These are phyloP conservation scores for Remersonia thermophila DNA, from an alignment of 2,329 filamentous ascomycete species.

Conservation along the genomic window DNA sequence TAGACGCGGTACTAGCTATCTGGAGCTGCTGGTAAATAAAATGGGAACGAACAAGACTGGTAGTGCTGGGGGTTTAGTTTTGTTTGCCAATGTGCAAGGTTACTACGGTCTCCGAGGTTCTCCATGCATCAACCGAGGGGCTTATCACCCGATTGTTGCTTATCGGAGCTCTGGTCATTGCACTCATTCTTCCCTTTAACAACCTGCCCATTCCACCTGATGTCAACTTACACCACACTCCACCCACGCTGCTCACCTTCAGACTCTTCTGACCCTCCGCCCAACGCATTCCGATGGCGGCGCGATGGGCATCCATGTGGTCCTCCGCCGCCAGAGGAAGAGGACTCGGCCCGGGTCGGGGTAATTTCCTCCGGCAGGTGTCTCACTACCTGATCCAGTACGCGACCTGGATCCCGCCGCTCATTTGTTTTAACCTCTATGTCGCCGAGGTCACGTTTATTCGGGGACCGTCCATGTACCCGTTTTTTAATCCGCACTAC, in stretches of 20 bases:
- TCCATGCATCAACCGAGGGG: constrained; percentile 7
- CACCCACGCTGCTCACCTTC: not conserved
- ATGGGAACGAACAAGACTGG: constrained; percentile 2
- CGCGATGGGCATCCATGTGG: too few species aligned
- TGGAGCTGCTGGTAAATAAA: constrained; percentile 5
- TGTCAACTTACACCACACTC: not conserved
- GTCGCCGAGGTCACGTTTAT: constrained; percentile 47
- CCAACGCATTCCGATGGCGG: too few species aligned
- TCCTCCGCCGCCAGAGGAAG: constrained; percentile 4
- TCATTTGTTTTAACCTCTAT: constrained; percentile 49
- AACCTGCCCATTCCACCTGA: not conserved
- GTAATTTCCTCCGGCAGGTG: constrained; percentile 25
- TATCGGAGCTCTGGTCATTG: not conserved
- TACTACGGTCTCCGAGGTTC: too few species aligned
- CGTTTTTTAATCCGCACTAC: constrained; percentile 57
- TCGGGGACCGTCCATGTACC: constrained; percentile 60
- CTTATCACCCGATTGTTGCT: constrained; percentile 3
- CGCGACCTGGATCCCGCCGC: constrained; percentile 49
- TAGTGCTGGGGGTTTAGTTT: not conserved
- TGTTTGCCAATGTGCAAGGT: not conserved
- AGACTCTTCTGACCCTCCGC: not conserved
- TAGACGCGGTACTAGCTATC: constrained; percentile 4
- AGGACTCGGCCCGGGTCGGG: constrained; percentile 1
- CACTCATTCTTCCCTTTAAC: constrained; percentile 1
- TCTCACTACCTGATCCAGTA: constrained; percentile 38